These are phyloP conservation scores for Cercospora citrullina DNA, from an alignment of 2,329 filamentous ascomycete species.

Conservation along the genomic window DNA sequence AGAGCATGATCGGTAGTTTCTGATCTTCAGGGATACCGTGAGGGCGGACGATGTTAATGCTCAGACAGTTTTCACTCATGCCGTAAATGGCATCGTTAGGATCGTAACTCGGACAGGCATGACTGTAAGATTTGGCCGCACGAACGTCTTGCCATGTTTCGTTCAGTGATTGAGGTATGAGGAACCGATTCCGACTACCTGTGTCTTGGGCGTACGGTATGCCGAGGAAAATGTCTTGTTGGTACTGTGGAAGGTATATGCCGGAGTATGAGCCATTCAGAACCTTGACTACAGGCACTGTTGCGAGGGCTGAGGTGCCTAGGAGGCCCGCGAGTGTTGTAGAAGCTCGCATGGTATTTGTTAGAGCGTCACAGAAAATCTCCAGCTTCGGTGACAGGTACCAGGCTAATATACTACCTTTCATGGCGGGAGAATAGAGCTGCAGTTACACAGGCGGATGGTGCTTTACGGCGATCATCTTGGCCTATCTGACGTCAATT, in stretches of 20 bases:
- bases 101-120: slow-evolving; percentile 25
- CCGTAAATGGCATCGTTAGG: slow-evolving; percentile 20
- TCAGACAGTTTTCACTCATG: slow-evolving; percentile 57
- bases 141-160: slow-evolving; percentile 22
- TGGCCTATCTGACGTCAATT: slow-evolving; percentile 12
- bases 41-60: slow-evolving; percentile 61
- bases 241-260: slow-evolving; percentile 41
- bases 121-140: slow-evolving; percentile 23
- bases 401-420: not conserved
- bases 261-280: slow-evolving; percentile 46
- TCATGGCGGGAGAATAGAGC: not conserved
- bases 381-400: not conserved
- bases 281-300: slow-evolving; percentile 15
- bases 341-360: not conserved
- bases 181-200: slow-evolving; percentile 37
- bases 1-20: slow-evolving; percentile 56
- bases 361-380: not conserved
- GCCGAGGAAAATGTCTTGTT: slow-evolving; percentile 51
- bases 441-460: not conserved
- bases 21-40: slow-evolving; percentile 44
- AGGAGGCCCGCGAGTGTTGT: not conserved
- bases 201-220: slow-evolving; percentile 42
- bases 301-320: not conserved
- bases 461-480: slow-evolving; percentile 6
- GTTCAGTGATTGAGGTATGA: slow-evolving; percentile 30